phyloP scores from a whole-genome alignment of 495 filamentous ascomycete genomes.

The Aspergillus nanangensis region DNA sequence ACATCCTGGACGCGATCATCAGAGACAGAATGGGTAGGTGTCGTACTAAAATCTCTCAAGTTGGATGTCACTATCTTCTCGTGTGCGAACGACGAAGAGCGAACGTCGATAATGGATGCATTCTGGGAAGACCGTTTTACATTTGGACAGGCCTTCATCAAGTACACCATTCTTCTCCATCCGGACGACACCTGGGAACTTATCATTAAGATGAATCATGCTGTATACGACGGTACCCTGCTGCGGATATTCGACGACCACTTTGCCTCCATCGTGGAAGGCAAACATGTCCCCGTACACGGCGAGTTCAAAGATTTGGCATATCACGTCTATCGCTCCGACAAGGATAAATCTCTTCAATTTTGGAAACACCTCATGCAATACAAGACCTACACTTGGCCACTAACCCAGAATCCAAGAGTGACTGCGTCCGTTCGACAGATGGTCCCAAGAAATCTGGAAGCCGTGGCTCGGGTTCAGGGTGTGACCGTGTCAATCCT shows the following conservation, averaged over 20 bases:
- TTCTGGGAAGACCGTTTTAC: constrained; percentile 11
- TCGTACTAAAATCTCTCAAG: constrained; percentile 5
- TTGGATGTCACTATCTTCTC: constrained; percentile 4
- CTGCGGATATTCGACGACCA: constrained; percentile 20
- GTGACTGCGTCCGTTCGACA: too few species aligned
- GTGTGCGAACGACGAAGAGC: constrained; percentile 6
- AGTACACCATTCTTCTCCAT: constrained; percentile 10
- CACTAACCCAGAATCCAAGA: neutral
- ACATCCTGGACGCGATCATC: constrained; percentile 5
- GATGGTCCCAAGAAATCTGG: constrained; percentile 2
- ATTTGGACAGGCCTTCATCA: constrained; percentile 14
- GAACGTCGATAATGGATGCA: constrained; percentile 2
- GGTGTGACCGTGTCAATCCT: constrained; percentile 14
- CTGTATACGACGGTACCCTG: constrained; percentile 17
- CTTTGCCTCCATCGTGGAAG: constrained; percentile 9
- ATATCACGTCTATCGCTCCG: constrained; percentile 4
- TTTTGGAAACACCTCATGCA: constrained; percentile 11
- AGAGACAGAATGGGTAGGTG: constrained; percentile 8
- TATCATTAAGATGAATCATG: constrained; percentile 16
- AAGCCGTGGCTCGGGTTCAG: neutral
- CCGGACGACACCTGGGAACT: constrained; percentile 10
- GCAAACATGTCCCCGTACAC: constrained; percentile 1
- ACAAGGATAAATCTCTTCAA: constrained; percentile 1
- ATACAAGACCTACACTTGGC: constrained; percentile 8
- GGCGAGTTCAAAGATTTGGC: constrained; percentile 16